A percentile compares a stretch with the other conserved stretches of the same genome.
These are phyloP conservation scores for Jimgerdemannia flammicorona DNA, from an alignment of 192 early-diverging fungal genomes.

Conservation along the genomic window DNA sequence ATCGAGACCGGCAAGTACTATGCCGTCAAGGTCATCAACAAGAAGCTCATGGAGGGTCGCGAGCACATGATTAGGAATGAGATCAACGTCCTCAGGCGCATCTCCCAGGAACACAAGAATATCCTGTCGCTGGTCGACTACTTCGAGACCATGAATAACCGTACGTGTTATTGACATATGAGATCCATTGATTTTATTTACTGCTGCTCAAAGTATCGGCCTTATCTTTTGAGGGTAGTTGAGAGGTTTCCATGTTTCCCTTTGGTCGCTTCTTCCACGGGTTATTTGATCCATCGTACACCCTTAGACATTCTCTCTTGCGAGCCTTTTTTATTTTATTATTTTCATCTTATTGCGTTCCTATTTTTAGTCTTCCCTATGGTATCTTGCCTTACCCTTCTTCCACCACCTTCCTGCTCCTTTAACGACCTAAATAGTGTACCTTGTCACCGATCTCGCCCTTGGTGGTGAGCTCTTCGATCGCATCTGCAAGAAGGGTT, in stretches of 20 bases:
- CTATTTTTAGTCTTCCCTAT: no score
- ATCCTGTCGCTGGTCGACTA: slow-evolving; percentile 71
- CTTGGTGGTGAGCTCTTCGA: slow-evolving; percentile 95
- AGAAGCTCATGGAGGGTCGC: slow-evolving; percentile 65
- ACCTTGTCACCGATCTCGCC: slow-evolving; percentile 74
- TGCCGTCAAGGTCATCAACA: slow-evolving; percentile 82
- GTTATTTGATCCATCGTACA: no score
- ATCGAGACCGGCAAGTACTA: slow-evolving; percentile 65
- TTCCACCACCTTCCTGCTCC: neutral
- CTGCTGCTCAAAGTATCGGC: neutral
- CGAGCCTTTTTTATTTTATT: neutral
- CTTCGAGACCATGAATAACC: slow-evolving; percentile 74
- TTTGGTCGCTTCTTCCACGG: neutral
- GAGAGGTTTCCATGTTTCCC: neutral
- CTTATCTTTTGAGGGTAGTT: neutral
- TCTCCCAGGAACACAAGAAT: slow-evolving; percentile 70
- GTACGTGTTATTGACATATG: slow-evolving; percentile 26
- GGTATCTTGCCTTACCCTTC: no score
- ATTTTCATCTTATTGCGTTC: no score
- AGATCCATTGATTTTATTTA: neutral
- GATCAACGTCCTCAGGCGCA: slow-evolving; percentile 61
- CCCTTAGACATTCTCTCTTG: neutral
- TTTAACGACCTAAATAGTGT: slow-evolving; percentile 37
- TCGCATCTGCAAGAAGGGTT: slow-evolving; percentile 66
- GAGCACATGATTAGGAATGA: slow-evolving; percentile 71